phyloP scores from a whole-genome alignment of 441 rosid species.

The Hypseocharis bilobata region DNA sequence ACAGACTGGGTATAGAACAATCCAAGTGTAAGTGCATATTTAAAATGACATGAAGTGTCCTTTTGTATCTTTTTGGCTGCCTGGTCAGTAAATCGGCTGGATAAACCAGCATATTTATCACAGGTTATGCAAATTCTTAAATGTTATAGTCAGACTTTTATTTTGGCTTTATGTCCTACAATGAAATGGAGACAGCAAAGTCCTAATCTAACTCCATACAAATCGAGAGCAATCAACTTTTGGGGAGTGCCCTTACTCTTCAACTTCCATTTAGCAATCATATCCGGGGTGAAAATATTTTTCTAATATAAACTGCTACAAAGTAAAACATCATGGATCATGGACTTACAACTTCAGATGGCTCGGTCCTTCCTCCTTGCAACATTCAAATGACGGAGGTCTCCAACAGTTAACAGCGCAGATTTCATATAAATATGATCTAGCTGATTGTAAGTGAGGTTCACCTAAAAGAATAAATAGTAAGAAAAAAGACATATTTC shows the following conservation, averaged over 20 bases:
- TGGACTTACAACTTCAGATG: constrained; percentile 61
- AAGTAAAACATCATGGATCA: not conserved
- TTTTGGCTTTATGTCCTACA: no score
- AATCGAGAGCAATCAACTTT: not conserved
- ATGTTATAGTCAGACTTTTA: no score
- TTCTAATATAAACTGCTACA: not conserved
- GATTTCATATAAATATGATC: constrained; percentile 52
- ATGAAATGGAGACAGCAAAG: no score
- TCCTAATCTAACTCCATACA: no score
- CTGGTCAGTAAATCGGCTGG: not conserved
- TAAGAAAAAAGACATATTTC: constrained; percentile 14
- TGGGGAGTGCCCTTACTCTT: not conserved
- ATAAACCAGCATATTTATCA: no score
- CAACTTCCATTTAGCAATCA: not conserved
- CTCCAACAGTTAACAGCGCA: constrained; percentile 73
- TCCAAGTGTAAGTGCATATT: not conserved
- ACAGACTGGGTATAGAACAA: no score
- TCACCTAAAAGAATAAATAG: constrained; percentile 35
- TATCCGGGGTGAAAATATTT: not conserved
- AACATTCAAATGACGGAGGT: constrained; percentile 61
- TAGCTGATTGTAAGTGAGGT: constrained; percentile 36
- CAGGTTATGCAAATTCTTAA: not conserved
- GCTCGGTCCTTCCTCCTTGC: constrained; percentile 64
- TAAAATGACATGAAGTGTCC: no score
- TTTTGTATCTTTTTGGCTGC: not conserved